Evolutionary conservation across 441 rosid species (phyloP).

Genomic region (Geranium incanum): DNA sequence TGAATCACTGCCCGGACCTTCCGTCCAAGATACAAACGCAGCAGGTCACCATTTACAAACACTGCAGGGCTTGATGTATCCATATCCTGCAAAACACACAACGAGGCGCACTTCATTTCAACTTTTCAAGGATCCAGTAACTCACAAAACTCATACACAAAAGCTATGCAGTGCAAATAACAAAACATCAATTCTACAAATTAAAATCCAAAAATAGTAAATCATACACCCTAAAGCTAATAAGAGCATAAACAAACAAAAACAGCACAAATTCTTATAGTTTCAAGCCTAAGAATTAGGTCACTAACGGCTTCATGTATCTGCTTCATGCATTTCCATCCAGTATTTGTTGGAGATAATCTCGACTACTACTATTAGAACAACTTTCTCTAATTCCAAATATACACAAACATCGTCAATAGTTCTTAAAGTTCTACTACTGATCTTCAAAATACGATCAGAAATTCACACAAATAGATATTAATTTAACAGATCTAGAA

Average conservation of each 20-base stretch:
- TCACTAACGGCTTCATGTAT: not conserved
- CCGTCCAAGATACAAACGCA: conserved; percentile 51
- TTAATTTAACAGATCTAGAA: not conserved
- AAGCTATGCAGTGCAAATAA: not conserved
- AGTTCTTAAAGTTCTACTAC: not conserved
- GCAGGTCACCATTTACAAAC: conserved; percentile 56
- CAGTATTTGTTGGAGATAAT: not conserved
- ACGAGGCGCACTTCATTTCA: not conserved
- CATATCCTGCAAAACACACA: conserved; percentile 35
- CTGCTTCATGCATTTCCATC: not conserved
- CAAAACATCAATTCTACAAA: not conserved
- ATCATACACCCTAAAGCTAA: not conserved
- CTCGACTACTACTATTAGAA: not conserved
- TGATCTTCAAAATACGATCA: too few species aligned
- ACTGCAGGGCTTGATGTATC: conserved; percentile 73
- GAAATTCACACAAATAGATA: too few species aligned
- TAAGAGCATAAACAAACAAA: not conserved
- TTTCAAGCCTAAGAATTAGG: not conserved
- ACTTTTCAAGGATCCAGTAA: not conserved
- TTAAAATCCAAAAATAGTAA: not conserved
- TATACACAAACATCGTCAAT: not conserved
- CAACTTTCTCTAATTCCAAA: not conserved
- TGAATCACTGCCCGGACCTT: conserved; percentile 74
- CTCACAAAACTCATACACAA: not conserved
- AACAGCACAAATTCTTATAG: not conserved